Evolutionary conservation across 1,284 basidiomycete species (phyloP).

Genomic region (Pseudozyma sp.): DNA sequence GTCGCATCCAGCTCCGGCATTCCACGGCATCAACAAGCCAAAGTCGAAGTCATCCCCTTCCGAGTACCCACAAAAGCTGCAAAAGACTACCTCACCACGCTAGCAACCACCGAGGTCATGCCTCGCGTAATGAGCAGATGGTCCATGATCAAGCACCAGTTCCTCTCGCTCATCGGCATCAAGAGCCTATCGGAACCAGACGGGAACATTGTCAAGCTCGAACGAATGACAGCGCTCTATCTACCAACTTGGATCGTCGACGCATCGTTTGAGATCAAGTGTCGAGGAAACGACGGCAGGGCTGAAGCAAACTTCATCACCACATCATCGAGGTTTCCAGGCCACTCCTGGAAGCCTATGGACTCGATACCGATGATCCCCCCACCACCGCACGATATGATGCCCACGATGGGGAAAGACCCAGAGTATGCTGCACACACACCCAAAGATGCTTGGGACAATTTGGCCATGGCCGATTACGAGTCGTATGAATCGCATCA

Average conservation of each 20-base stretch:
- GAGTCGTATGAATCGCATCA: slow-evolving; percentile 32
- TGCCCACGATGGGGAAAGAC: slow-evolving; percentile 12
- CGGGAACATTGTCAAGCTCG: slow-evolving; percentile 30
- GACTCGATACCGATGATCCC: slow-evolving; percentile 42
- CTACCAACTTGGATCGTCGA: slow-evolving; percentile 49
- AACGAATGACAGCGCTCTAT: slow-evolving; percentile 38
- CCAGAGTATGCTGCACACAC: slow-evolving; percentile 7
- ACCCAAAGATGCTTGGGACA: slow-evolving; percentile 21
- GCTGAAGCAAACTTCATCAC: slow-evolving; percentile 40
- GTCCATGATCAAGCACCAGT: slow-evolving; percentile 24
- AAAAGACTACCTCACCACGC: slow-evolving; percentile 19
- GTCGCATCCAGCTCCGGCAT: slow-evolving; percentile 4
- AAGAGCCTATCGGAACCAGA: slow-evolving; percentile 10
- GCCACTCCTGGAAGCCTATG: slow-evolving; percentile 52
- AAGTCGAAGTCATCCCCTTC: slow-evolving; percentile 46
- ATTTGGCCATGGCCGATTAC: slow-evolving; percentile 40
- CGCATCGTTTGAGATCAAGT: slow-evolving; percentile 45
- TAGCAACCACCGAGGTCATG: slow-evolving; percentile 31
- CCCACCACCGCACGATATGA: slow-evolving; percentile 34
- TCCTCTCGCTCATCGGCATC: slow-evolving; percentile 22
- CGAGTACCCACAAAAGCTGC: slow-evolving; percentile 30
- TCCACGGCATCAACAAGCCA: slow-evolving; percentile 33
- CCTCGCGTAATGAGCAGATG: slow-evolving; percentile 26
- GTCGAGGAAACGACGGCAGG: slow-evolving; percentile 43
- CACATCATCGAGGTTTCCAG: slow-evolving; percentile 29